These are phyloP conservation scores for Solanum sejunctum DNA, from an alignment of 257 asterid species.

Conservation along the genomic window DNA sequence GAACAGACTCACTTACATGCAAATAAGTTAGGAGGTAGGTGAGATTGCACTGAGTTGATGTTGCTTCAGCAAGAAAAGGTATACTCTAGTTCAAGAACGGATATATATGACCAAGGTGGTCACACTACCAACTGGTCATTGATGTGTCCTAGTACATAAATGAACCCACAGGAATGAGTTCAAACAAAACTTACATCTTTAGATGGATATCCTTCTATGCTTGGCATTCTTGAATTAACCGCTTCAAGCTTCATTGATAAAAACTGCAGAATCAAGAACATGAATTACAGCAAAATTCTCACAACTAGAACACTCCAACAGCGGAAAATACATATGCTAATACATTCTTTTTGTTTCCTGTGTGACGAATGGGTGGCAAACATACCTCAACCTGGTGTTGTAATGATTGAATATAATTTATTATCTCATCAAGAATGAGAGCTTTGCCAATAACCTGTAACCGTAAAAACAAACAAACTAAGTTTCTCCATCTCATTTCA, in stretches of 20 bases:
- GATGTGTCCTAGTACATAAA: background rate
- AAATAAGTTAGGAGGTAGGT: background rate
- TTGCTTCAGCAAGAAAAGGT: background rate
- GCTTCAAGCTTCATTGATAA: conserved; percentile 95
- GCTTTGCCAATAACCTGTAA: conserved; percentile 83
- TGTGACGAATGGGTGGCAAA: background rate
- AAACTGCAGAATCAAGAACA: conserved; percentile 31
- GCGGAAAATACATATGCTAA: background rate
- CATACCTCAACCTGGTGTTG: conserved; percentile 88
- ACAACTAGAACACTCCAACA: background rate
- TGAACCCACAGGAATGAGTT: background rate
- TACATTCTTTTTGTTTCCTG: background rate
- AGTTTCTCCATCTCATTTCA: background rate
- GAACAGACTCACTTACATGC: background rate
- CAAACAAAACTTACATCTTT: conserved; percentile 55
- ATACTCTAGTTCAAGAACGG: background rate
- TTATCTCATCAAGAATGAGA: conserved; percentile 81
- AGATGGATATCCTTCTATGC: conserved; percentile 61
- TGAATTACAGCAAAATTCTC: background rate
- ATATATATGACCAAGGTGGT: background rate
- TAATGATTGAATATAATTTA: conserved; percentile 72
- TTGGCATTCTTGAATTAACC: conserved; percentile 52
- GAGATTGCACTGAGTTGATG: background rate
- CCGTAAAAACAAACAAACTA: background rate
- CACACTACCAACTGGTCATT: background rate